Conservation (phyloP, 305 asterid species). For the Solanum hybrid region DNA sequence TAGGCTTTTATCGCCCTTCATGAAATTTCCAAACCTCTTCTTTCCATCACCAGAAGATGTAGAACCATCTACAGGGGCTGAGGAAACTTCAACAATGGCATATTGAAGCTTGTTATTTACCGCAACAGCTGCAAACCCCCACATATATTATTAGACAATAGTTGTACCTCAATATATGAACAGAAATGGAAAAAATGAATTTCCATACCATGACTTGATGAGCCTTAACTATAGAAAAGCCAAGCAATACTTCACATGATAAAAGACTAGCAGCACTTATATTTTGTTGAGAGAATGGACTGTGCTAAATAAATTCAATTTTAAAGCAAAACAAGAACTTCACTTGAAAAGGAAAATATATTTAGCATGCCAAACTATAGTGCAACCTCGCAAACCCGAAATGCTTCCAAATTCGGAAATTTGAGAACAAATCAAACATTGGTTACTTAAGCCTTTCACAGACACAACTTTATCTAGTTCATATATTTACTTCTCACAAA, state of each 20-base stretch:
- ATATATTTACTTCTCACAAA: not conserved
- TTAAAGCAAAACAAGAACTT: not conserved
- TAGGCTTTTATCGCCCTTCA: constrained; percentile 42
- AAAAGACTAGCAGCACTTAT: not conserved
- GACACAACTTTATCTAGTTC: not conserved
- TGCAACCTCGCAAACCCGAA: not conserved
- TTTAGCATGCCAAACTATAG: not conserved
- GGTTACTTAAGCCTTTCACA: not conserved
- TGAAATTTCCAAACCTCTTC: constrained; percentile 56
- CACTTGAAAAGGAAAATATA: not conserved
- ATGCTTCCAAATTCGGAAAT: not conserved
- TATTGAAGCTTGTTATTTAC: constrained; percentile 87
- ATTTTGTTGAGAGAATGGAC: not conserved
- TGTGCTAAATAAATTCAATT: not conserved
- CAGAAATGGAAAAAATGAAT: not conserved
- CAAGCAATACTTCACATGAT: not conserved
- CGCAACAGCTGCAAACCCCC: constrained; percentile 66
- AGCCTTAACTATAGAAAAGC: not conserved
- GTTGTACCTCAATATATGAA: constrained; percentile 1
- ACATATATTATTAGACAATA: not conserved
- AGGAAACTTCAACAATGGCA: constrained; percentile 73
- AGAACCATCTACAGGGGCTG: constrained; percentile 31
- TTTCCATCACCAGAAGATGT: constrained; percentile 41
- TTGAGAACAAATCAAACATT: not conserved
- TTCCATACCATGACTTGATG: not conserved